These are phyloP conservation scores for Saccharomycopsis schoenii DNA, from an alignment of 805 yeast genomes.

Conservation along the genomic window DNA sequence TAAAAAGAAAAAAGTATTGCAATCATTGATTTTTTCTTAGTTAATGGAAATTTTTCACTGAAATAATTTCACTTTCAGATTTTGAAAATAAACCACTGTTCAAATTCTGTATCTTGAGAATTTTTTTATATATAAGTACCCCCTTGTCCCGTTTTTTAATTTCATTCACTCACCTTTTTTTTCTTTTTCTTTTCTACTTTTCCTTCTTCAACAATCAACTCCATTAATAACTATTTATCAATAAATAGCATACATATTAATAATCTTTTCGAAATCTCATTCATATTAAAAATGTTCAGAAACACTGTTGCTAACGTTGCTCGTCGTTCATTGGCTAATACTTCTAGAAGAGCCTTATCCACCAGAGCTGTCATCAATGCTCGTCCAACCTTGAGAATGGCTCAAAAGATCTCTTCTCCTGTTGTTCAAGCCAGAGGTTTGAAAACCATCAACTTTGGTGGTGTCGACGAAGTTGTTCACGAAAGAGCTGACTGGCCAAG, in stretches of 20 bases:
- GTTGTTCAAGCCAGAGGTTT: slow-evolving; percentile 46
- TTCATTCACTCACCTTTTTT: neutral
- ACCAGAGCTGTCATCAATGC: slow-evolving; percentile 34
- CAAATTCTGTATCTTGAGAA: neutral
- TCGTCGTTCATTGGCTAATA: slow-evolving; percentile 31
- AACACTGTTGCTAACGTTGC: slow-evolving; percentile 35
- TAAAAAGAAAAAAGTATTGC: neutral
- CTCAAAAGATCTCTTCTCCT: slow-evolving; percentile 23
- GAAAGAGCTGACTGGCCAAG: slow-evolving; percentile 99
- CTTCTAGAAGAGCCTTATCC: slow-evolving; percentile 61
- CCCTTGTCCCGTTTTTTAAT: neutral
- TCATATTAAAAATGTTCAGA: slow-evolving; percentile 26
- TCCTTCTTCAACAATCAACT: neutral
- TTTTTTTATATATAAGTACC: neutral
- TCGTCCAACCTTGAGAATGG: slow-evolving; percentile 46
- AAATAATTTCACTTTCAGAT: neutral
- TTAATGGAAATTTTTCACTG: neutral
- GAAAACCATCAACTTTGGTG: slow-evolving; percentile 95
- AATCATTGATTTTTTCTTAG: neutral
- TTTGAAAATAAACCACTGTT: neutral
- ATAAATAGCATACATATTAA: neutral
- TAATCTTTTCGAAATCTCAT: neutral
- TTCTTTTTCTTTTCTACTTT: neutral
- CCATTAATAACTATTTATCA: neutral
- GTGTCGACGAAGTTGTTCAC: slow-evolving; percentile 89